Evolutionary conservation across 73 alveolate species (phyloP).

Genomic region (Effrenium voratum): DNA sequence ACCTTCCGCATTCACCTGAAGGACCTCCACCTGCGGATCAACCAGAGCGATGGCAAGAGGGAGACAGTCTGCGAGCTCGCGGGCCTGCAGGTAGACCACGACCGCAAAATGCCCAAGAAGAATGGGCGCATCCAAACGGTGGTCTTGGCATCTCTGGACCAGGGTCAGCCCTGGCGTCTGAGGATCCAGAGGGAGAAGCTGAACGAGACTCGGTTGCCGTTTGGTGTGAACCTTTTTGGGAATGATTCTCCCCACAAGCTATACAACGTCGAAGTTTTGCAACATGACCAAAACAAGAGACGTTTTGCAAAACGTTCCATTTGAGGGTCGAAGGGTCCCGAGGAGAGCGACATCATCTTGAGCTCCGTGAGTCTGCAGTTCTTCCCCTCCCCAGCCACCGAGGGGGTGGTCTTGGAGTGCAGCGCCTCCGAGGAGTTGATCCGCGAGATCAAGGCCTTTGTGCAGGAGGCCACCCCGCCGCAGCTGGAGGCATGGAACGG

Average conservation of each 20-base stretch:
- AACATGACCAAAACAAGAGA: too few species aligned
- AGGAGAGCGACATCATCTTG: constrained; percentile 24
- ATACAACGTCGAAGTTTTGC: too few species aligned
- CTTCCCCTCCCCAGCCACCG: constrained; percentile 22
- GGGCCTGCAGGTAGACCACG: constrained; percentile 51
- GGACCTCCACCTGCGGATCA: background rate
- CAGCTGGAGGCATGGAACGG: too few species aligned
- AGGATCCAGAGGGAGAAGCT: constrained; percentile 21
- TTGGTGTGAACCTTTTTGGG: too few species aligned
- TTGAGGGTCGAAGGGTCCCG: too few species aligned
- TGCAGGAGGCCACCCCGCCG: constrained; percentile 60
- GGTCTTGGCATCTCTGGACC: constrained; percentile 38
- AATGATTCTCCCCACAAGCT: too few species aligned
- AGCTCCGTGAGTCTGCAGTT: constrained; percentile 51
- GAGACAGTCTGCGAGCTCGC: constrained; percentile 26
- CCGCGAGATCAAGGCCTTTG: constrained; percentile 17
- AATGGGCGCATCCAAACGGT: background rate
- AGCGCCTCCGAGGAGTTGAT: constrained; percentile 45
- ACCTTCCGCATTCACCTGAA: constrained; percentile 47
- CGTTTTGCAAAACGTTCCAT: too few species aligned
- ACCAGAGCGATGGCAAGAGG: constrained; percentile 9
- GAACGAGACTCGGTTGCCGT: too few species aligned
- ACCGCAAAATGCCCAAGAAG: background rate
- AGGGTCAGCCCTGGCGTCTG: constrained; percentile 66
- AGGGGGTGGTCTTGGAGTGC: constrained; percentile 60